Conservation (phyloP, 2,329 filamentous ascomycete genomes). For the Orbilia blumenaviensis region DNA sequence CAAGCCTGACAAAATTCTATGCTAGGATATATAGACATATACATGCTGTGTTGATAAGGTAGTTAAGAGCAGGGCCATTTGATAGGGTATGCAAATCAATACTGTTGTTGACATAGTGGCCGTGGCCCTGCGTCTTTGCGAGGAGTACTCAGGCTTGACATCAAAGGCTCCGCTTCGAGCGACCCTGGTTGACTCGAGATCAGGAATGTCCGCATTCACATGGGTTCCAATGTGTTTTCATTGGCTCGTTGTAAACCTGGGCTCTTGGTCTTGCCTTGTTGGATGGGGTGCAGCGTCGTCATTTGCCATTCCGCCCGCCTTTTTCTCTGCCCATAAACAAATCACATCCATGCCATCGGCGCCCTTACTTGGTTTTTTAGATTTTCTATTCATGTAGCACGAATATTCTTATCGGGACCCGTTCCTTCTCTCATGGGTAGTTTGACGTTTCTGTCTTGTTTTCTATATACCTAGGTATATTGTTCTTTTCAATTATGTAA, state of each 20-base stretch:
- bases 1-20: too few species aligned
- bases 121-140: not conserved
- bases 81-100: too few species aligned
- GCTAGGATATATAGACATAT: too few species aligned
- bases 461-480: not conserved
- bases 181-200: not conserved
- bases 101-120: not conserved
- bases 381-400: not conserved
- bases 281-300: slow-evolving; percentile 12
- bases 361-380: not conserved
- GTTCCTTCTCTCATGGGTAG: not conserved
- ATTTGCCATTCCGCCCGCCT: slow-evolving; percentile 15
- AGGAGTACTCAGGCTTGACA: not conserved
- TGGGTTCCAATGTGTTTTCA: not conserved
- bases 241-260: slow-evolving; percentile 17
- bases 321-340: slow-evolving; percentile 8
- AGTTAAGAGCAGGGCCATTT: too few species aligned
- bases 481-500: slow-evolving; percentile 1
- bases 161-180: not conserved
- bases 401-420: not conserved
- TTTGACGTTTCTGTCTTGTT: not conserved
- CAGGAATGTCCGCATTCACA: slow-evolving; percentile 23
- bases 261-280: slow-evolving; percentile 27
- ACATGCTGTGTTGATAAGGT: too few species aligned
- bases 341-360: slow-evolving; percentile 2